Percentiles rank a stretch among this genome's conserved stretches.
phyloP scores from a whole-genome alignment of 1,139 yeast species.

The Geotrichum citri-aurantii region DNA sequence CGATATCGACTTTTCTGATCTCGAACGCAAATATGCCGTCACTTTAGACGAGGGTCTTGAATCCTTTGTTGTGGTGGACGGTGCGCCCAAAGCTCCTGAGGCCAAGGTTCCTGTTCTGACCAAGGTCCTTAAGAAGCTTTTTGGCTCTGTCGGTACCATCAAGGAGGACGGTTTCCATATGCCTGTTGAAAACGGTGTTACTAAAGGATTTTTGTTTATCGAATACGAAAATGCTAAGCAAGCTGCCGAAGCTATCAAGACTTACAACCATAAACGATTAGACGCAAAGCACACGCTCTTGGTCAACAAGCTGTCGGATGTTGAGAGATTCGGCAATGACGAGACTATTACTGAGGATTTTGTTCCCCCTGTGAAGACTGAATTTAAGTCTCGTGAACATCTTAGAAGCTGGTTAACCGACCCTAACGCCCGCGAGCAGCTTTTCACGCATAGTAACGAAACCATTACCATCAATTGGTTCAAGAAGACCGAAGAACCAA shows the following conservation, averaged over 20 bases:
- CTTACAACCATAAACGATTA: conserved; percentile 80
- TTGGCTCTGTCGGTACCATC: conserved; percentile 65
- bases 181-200: conserved; percentile 69
- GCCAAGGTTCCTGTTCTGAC: conserved; percentile 76
- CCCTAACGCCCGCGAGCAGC: conserved; percentile 85
- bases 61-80: conserved; percentile 81
- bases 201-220: conserved; percentile 84
- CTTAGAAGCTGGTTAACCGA: conserved; percentile 90
- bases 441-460: conserved; percentile 72
- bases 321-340: conserved; percentile 71
- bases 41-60: conserved; percentile 61
- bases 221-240: conserved; percentile 64
- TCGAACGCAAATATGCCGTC: conserved; percentile 70
- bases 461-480: conserved; percentile 86
- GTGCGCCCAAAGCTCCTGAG: conserved; percentile 94
- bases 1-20: conserved; percentile 72
- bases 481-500: conserved; percentile 69
- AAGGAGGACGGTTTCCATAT: conserved; percentile 64
- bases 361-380: conserved; percentile 64
- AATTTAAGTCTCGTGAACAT: conserved; percentile 70
- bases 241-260: conserved; percentile 76
- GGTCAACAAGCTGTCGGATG: conserved; percentile 77
- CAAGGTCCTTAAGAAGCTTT: conserved; percentile 78
- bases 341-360: conserved; percentile 62
- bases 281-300: conserved; percentile 89